A percentile compares a stretch with the other conserved stretches of the same genome.
phyloP scores from a whole-genome alignment of 2,329 filamentous ascomycete species.

The Tolypocladium endophyticum region DNA sequence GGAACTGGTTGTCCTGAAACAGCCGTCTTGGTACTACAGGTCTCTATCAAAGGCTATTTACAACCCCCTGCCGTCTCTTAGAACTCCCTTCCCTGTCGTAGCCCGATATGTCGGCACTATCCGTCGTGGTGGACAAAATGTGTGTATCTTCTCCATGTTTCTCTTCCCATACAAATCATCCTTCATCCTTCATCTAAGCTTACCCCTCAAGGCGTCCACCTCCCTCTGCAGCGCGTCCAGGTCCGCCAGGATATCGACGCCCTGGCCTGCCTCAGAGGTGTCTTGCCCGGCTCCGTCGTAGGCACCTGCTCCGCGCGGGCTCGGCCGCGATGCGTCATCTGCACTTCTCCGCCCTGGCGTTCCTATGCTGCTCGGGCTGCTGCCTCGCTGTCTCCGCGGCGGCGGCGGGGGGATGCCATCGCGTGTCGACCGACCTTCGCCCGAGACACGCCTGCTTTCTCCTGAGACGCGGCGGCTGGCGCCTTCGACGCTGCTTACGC shows the following conservation, averaged over 20 bases:
- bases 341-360: slow-evolving; percentile 21
- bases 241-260: slow-evolving; percentile 59
- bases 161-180: slow-evolving; percentile 19
- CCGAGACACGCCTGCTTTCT: slow-evolving; percentile 10
- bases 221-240: slow-evolving; percentile 62
- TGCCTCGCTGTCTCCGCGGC: slow-evolving; percentile 33
- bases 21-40: neutral
- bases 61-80: neutral
- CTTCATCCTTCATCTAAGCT: slow-evolving; percentile 13
- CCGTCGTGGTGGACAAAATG: neutral
- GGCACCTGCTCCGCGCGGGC: slow-evolving; percentile 7
- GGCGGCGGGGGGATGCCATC: slow-evolving; percentile 36
- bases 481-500: slow-evolving; percentile 29
- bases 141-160: neutral
- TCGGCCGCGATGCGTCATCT: slow-evolving; percentile 14
- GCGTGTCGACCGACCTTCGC: slow-evolving; percentile 15
- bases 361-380: slow-evolving; percentile 33
- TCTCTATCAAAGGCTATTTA: neutral
- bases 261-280: slow-evolving; percentile 18
- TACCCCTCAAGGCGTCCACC: slow-evolving; percentile 52
- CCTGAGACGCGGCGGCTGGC: slow-evolving; percentile 7
- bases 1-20: neutral
- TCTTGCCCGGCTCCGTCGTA: slow-evolving; percentile 2
- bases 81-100: neutral
- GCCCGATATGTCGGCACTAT: neutral